Percentiles rank a stretch among this genome's conserved stretches.
Evolutionary conservation across 1,284 basidiomycete species (phyloP).

Genomic region (Cryptococcus sp.): DNA sequence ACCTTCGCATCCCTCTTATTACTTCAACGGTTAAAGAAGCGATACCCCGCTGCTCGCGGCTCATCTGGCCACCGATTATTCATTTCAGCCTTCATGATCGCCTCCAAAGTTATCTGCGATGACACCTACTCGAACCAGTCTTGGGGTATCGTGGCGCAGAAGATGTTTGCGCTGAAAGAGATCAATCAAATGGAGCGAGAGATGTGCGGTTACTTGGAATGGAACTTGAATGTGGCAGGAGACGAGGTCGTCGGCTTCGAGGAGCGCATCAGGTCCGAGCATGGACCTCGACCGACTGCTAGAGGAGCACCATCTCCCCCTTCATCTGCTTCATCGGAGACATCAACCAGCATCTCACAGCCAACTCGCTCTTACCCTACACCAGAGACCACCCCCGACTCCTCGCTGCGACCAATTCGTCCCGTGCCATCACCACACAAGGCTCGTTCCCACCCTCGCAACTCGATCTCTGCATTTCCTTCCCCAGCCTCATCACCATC

Average conservation of each 20-base stretch:
- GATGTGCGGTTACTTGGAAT: slow-evolving; percentile 89
- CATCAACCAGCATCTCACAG: slow-evolving; percentile 8
- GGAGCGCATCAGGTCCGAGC: slow-evolving; percentile 38
- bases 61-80: slow-evolving; percentile 89
- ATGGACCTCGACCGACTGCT: slow-evolving; percentile 39
- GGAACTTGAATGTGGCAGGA: slow-evolving; percentile 65
- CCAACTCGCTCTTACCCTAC: slow-evolving; percentile 43
- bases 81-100: slow-evolving; percentile 90
- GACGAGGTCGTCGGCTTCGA: slow-evolving; percentile 49
- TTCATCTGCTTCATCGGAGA: slow-evolving; percentile 15
- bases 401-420: slow-evolving; percentile 36
- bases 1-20: slow-evolving; percentile 84
- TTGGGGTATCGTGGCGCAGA: slow-evolving; percentile 90
- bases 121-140: slow-evolving; percentile 96
- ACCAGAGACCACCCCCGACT: slow-evolving; percentile 48
- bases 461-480: slow-evolving; percentile 25
- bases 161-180: slow-evolving; percentile 84
- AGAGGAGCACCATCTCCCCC: slow-evolving; percentile 20
- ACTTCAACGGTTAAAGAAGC: slow-evolving; percentile 80
- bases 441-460: slow-evolving; percentile 25
- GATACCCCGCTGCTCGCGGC: slow-evolving; percentile 87
- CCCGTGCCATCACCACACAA: slow-evolving; percentile 44
- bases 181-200: slow-evolving; percentile 96
- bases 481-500: slow-evolving; percentile 41
- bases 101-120: slow-evolving; percentile 71